Evolutionary conservation across 176 grass and related monocot genomes (phyloP).

Genomic region (Raddia guianensis): DNA sequence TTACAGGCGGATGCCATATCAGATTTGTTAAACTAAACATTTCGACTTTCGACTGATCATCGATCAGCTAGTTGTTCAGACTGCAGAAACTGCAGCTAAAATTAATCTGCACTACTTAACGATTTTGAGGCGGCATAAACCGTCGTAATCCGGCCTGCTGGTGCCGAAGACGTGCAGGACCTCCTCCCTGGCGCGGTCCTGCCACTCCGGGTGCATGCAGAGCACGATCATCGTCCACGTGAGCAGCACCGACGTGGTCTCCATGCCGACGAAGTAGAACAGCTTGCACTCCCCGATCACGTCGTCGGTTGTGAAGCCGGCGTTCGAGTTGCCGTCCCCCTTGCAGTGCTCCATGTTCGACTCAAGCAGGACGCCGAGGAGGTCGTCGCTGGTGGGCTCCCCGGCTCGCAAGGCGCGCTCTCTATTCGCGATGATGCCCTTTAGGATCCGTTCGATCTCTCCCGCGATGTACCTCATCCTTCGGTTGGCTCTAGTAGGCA

Average conservation of each 20-base stretch:
- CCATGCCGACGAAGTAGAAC: constrained; percentile 87
- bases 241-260: constrained; percentile 78
- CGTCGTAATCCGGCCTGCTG: constrained; percentile 56
- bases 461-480: constrained; percentile 56
- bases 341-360: constrained; percentile 55
- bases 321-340: constrained; percentile 20
- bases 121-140: constrained; percentile 56
- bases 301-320: constrained; percentile 62
- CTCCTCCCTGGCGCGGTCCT: constrained; percentile 70
- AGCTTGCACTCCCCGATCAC: constrained; percentile 94
- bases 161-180: constrained; percentile 53
- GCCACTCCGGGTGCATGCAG: constrained; percentile 85
- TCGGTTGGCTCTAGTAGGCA: constrained; percentile 55
- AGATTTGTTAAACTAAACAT: background rate
- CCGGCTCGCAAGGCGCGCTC: constrained; percentile 52
- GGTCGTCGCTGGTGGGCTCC: constrained; percentile 32
- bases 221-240: constrained; percentile 80
- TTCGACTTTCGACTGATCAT: background rate
- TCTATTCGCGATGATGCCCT: constrained; percentile 61
- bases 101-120: constrained; percentile 41
- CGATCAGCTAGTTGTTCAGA: background rate
- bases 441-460: constrained; percentile 51
- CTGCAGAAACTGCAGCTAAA: background rate
- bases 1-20: background rate
- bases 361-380: constrained; percentile 64